phyloP scores from a whole-genome alignment of 2,329 filamentous ascomycete species.

The Pseudogymnoascus verrucosus region DNA sequence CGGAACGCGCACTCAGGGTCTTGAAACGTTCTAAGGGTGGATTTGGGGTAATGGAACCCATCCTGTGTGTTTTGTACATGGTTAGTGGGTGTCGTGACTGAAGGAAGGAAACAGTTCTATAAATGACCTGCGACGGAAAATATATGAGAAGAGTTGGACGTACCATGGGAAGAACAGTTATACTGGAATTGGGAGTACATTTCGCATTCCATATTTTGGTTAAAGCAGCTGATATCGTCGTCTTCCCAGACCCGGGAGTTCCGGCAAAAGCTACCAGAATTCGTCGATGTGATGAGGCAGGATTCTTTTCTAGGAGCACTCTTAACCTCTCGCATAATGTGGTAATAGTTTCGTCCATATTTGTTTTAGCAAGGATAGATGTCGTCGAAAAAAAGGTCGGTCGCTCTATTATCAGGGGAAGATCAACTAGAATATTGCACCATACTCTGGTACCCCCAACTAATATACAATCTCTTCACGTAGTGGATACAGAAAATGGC shows the following conservation, averaged over 20 bases:
- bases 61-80: constrained; percentile 18
- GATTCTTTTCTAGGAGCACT: constrained; percentile 13
- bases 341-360: constrained; percentile 9
- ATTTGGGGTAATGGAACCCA: constrained; percentile 27
- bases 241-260: constrained; percentile 28
- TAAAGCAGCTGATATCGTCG: constrained; percentile 23
- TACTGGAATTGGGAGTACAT: constrained; percentile 13
- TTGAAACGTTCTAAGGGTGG: constrained; percentile 16
- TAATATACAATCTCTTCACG: neutral
- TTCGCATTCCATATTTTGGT: constrained; percentile 14
- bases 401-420: neutral
- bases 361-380: neutral
- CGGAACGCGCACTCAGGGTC: constrained; percentile 22
- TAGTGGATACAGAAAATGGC: neutral
- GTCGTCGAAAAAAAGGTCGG: neutral
- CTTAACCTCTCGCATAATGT: constrained; percentile 6
- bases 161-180: constrained; percentile 25
- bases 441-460: neutral
- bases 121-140: neutral
- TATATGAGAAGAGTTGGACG: neutral
- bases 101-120: neutral
- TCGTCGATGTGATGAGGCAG: constrained; percentile 15
- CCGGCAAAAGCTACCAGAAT: constrained; percentile 27
- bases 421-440: neutral
- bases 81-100: neutral